These are phyloP conservation scores for Usnea hakonensis DNA, from an alignment of 495 filamentous ascomycete genomes.

Conservation along the genomic window DNA sequence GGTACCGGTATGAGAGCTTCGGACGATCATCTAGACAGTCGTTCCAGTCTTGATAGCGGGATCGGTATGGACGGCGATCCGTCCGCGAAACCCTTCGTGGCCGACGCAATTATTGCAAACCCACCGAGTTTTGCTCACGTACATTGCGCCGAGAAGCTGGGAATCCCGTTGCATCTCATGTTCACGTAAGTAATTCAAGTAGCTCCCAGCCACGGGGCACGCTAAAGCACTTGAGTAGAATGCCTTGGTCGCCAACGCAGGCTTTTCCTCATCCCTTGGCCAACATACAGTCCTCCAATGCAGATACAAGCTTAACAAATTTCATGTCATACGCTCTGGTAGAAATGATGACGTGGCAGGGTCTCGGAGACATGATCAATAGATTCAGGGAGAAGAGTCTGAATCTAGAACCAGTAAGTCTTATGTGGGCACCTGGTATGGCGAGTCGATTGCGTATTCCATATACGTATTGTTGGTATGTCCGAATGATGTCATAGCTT, in stretches of 20 bases:
- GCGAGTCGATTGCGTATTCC: constrained; percentile 59
- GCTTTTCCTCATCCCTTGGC: constrained; percentile 49
- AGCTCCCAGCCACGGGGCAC: background rate
- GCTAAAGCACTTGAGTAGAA: constrained; percentile 33
- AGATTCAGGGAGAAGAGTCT: constrained; percentile 58
- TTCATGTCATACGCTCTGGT: constrained; percentile 67
- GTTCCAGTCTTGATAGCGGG: constrained; percentile 30
- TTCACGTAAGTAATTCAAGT: constrained; percentile 52
- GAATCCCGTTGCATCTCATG: constrained; percentile 73
- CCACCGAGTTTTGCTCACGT: constrained; percentile 76
- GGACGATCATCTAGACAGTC: constrained; percentile 31
- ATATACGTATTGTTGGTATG: constrained; percentile 68
- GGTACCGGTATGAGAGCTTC: constrained; percentile 45
- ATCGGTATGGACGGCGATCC: constrained; percentile 29
- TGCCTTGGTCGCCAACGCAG: constrained; percentile 52
- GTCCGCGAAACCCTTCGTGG: constrained; percentile 56
- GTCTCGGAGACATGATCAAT: constrained; percentile 69
- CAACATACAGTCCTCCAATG: constrained; percentile 44
- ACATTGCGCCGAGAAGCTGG: constrained; percentile 73
- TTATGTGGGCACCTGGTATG: constrained; percentile 59
- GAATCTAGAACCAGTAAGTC: constrained; percentile 57
- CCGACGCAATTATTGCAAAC: constrained; percentile 78
- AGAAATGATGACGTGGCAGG: constrained; percentile 77
- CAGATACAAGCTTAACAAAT: constrained; percentile 53
- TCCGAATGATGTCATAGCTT: background rate